phyloP scores from a whole-genome alignment of 2,329 filamentous ascomycete species.

The Phialocephala subalpina region DNA sequence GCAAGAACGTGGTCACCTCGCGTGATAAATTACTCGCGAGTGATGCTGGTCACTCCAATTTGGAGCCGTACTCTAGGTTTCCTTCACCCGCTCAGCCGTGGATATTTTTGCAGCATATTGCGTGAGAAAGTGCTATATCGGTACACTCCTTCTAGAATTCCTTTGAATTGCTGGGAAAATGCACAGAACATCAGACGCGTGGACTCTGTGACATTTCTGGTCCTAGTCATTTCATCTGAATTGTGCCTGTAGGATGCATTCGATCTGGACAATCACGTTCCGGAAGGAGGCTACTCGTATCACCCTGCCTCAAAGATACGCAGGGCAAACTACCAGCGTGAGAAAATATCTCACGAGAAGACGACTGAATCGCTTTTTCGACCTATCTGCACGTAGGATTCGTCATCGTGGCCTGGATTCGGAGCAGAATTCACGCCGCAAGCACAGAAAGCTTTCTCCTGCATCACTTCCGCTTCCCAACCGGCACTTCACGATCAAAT shows the following conservation, averaged over 20 bases:
- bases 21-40: constrained; percentile 29
- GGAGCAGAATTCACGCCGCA: background rate
- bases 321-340: background rate
- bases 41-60: constrained; percentile 32
- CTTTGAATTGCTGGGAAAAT: constrained; percentile 22
- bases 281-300: background rate
- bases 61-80: constrained; percentile 27
- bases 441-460: background rate
- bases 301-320: background rate
- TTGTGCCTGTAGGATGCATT: constrained; percentile 24
- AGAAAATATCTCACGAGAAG: background rate
- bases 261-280: constrained; percentile 16
- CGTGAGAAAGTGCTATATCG: constrained; percentile 28
- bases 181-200: constrained; percentile 24
- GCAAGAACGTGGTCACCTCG: constrained; percentile 34
- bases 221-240: constrained; percentile 13
- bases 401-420: background rate
- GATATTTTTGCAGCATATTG: constrained; percentile 30
- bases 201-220: constrained; percentile 12
- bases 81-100: constrained; percentile 35
- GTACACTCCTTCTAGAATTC: constrained; percentile 27
- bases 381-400: background rate
- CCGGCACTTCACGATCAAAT: background rate
- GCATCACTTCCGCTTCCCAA: background rate
- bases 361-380: background rate